These are phyloP conservation scores for Coriolopsis trogii DNA, from an alignment of 1,284 basidiomycete genomes.

Conservation along the genomic window DNA sequence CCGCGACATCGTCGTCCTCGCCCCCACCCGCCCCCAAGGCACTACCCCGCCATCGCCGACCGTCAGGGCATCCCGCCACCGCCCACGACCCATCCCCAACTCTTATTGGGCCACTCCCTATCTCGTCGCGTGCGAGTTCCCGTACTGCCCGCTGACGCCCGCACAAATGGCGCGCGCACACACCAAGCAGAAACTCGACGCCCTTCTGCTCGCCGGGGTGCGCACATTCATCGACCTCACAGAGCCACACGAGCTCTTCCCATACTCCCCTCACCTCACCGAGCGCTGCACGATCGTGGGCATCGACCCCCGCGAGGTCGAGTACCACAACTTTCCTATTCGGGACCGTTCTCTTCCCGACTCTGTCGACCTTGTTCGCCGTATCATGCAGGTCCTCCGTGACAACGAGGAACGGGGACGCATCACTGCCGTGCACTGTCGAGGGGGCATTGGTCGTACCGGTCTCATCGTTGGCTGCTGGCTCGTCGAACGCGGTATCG, in stretches of 20 bases:
- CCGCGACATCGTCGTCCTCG: constrained; percentile 9
- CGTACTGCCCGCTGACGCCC: constrained; percentile 56
- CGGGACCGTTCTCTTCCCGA: constrained; percentile 66
- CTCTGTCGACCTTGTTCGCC: constrained; percentile 54
- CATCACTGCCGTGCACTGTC: constrained; percentile 70
- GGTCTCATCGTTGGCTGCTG: constrained; percentile 78
- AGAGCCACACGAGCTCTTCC: constrained; percentile 67
- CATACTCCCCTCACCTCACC: constrained; percentile 61
- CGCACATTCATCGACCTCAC: constrained; percentile 82
- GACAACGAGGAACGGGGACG: constrained; percentile 60
- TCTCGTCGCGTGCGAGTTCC: constrained; percentile 78
- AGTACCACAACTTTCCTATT: constrained; percentile 78
- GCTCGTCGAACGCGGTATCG: constrained; percentile 68
- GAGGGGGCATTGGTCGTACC: constrained; percentile 76
- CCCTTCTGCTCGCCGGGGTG: constrained; percentile 66
- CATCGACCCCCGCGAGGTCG: constrained; percentile 54
- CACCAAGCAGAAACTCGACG: constrained; percentile 63
- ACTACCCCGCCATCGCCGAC: constrained; percentile 7
- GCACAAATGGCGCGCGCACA: constrained; percentile 40
- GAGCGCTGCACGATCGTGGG: constrained; percentile 53
- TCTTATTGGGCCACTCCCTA: constrained; percentile 78
- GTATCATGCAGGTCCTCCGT: constrained; percentile 56
- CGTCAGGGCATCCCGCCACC: constrained; percentile 19
- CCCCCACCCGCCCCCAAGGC: constrained; percentile 9
- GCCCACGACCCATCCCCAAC: constrained; percentile 69